phyloP scores from a whole-genome alignment of 2,329 filamentous ascomycete genomes.

The Thelonectria rubi region DNA sequence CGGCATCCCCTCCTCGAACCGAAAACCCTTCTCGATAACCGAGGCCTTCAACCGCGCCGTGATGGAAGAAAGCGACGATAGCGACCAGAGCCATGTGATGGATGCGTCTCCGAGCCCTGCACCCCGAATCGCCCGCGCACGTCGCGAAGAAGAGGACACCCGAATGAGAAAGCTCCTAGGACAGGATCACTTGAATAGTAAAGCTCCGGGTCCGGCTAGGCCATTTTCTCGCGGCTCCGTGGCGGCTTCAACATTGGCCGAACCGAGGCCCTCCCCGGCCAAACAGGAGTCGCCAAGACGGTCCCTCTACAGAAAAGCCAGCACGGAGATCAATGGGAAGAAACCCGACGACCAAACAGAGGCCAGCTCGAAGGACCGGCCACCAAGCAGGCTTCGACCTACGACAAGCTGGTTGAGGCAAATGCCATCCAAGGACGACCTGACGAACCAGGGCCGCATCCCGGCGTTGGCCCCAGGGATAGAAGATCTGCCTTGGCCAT shows the following conservation, averaged over 20 bases:
- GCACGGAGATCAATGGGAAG: conserved; percentile 23
- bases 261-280: conserved; percentile 29
- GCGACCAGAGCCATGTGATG: conserved; percentile 40
- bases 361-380: conserved; percentile 15
- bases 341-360: conserved; percentile 19
- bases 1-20: conserved; percentile 40
- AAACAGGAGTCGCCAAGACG: conserved; percentile 35
- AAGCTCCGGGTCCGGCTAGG: conserved; percentile 37
- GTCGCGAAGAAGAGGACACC: conserved; percentile 45
- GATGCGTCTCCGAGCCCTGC: conserved; percentile 63
- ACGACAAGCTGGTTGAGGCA: conserved; percentile 30
- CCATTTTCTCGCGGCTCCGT: conserved; percentile 38
- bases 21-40: conserved; percentile 51
- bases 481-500: conserved; percentile 49
- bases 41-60: conserved; percentile 53
- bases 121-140: conserved; percentile 55
- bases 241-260: conserved; percentile 33
- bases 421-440: conserved; percentile 37
- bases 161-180: conserved; percentile 42
- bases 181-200: conserved; percentile 46
- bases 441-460: conserved; percentile 44
- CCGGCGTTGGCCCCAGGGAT: conserved; percentile 52
- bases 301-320: conserved; percentile 39
- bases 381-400: conserved; percentile 15
- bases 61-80: conserved; percentile 41